Percentiles rank a stretch among this genome's conserved stretches.
Conservation (phyloP, 768 basidiomycete genomes). For the Tephrocybe rancida region DNA sequence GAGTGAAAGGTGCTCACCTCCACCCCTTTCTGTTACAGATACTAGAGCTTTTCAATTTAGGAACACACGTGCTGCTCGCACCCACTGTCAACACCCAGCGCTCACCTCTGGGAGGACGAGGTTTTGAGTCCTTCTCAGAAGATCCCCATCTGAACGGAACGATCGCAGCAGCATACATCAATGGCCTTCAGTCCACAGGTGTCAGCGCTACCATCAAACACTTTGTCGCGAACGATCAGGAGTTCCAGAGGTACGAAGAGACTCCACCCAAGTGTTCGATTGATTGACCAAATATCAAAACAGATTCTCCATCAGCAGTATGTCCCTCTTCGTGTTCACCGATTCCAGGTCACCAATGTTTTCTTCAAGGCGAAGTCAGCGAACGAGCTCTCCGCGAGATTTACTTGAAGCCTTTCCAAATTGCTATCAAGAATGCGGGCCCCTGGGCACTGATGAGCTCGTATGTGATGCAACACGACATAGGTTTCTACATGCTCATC, state of each 20-base stretch:
- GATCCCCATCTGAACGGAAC: slow-evolving; percentile 59
- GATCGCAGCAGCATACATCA: slow-evolving; percentile 62
- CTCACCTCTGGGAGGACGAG: slow-evolving; percentile 55
- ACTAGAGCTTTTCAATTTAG: slow-evolving; percentile 20
- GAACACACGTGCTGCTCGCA: slow-evolving; percentile 52
- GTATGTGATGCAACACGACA: slow-evolving; percentile 28
- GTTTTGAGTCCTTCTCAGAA: slow-evolving; percentile 68
- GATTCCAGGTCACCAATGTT: not conserved
- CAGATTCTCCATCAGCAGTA: slow-evolving; percentile 50
- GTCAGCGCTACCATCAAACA: slow-evolving; percentile 69
- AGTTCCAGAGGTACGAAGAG: slow-evolving; percentile 46
- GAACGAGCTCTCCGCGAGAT: slow-evolving; percentile 57
- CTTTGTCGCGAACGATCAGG: slow-evolving; percentile 65
- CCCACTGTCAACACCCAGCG: slow-evolving; percentile 70
- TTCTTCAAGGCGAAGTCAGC: slow-evolving; percentile 42
- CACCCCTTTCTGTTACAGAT: slow-evolving; percentile 6
- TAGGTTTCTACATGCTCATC: not conserved
- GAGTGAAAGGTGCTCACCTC: slow-evolving; percentile 42
- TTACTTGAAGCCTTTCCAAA: slow-evolving; percentile 64
- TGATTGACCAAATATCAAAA: no score
- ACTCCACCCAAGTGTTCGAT: no score
- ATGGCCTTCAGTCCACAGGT: slow-evolving; percentile 60
- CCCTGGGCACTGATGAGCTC: slow-evolving; percentile 65
- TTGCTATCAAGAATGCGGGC: slow-evolving; percentile 55
- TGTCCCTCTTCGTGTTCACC: slow-evolving; percentile 7